Conservation (phyloP, 306 rosid genomes). For the Heteromeles arbutifolia region DNA sequence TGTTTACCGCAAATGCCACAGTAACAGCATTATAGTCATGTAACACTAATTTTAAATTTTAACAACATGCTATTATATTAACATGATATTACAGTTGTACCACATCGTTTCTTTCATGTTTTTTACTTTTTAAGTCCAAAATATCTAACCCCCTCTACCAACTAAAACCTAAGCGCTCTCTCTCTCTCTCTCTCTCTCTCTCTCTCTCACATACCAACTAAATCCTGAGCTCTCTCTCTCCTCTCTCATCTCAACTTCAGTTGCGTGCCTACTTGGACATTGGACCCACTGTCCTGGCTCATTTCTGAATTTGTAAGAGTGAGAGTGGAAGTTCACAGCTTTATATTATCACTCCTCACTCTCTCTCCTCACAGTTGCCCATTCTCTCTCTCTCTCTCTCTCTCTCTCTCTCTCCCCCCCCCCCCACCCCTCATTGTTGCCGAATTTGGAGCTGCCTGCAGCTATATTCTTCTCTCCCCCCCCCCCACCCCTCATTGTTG, state of each 20-base stretch:
- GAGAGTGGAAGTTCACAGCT: not conserved
- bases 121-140: not conserved
- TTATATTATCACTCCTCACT: not conserved
- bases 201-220: not conserved
- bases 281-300: not conserved
- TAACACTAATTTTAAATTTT: not conserved
- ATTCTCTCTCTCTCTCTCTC: not conserved
- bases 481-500: not conserved
- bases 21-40: not conserved
- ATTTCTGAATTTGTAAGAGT: not conserved
- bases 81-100: not conserved
- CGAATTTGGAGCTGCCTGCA: not conserved
- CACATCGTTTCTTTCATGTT: not conserved
- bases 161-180: not conserved
- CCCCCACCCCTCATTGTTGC: not conserved
- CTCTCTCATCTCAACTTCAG: not conserved
- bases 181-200: not conserved
- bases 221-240: not conserved
- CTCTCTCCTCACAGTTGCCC: not conserved
- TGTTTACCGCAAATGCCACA: too few relatives aligned
- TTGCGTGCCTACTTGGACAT: not conserved
- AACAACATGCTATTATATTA: too few relatives aligned
- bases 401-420: too few relatives aligned
- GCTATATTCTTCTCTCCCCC: not conserved
- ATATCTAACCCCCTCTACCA: not conserved